Evolutionary conservation across 306 rosid genomes (phyloP), one percentile per base, ranked within the genome.

Genomic region (Fragaria ananassa): DNA sequence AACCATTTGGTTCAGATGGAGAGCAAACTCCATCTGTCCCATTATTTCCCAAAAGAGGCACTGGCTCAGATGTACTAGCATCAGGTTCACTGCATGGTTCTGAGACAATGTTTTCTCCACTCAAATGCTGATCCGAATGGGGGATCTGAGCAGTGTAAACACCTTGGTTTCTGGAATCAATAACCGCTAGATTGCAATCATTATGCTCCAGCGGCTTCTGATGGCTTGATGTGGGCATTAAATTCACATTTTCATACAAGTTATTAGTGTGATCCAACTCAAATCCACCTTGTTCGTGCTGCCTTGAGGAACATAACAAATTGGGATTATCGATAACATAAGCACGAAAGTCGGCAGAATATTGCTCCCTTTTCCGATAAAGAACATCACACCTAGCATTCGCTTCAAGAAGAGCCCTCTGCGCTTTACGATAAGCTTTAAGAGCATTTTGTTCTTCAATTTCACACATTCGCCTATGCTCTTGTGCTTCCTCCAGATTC

Each of bases 401-500:
- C 27, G 97, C 97, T 88, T 90, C 92, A 54, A 88, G 79, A 86
- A 90, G 86, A 74, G 86, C 88, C 86, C 97, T 87, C 75, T 92
- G 98, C 54, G 97, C 92, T 80, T 88, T 92, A 76, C 86, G 91
- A 86, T 92, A 92, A 89, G 76, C 88, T 90, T 82, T 90, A 79
- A 90, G 86, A 78, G 97, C 95, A 83, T 87, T 89, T 86, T 96
- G 89, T 86, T 92, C 98, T 82, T 89, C 95, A 79, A 90, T 83
- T 90, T 94, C 98, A 81, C 97, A 94, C 74, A 51, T 86, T 74
- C 77, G 93, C 81, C 96, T 84, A 77, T 72, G 86, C 72, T 86
- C 95, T 86, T 90, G 98, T 68, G 96, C 98, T 80, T 94, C 91
- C 88, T 92, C 96, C 80, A 94, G 92, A 75, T 87, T 96, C 88